Percentiles rank a stretch among this genome's conserved stretches.
phyloP scores from a whole-genome alignment of 2,329 filamentous ascomycete species.

The Aspergillus tubingensis region DNA sequence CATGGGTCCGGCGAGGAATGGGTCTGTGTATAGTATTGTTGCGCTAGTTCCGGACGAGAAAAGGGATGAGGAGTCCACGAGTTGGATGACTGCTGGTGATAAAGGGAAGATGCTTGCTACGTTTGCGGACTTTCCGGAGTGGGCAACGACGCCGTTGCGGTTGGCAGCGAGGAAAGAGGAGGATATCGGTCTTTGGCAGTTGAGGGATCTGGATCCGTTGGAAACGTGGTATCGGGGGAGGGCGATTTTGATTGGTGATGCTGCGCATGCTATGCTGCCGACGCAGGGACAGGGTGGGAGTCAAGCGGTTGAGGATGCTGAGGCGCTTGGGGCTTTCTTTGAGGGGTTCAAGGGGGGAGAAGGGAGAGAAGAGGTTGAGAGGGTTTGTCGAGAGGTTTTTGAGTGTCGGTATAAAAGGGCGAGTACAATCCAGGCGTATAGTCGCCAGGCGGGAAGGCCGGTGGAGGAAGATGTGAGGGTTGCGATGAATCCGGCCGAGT shows the following conservation, averaged over 20 bases:
- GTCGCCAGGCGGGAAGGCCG: slow-evolving; percentile 6
- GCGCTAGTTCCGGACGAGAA: slow-evolving; percentile 46
- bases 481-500: slow-evolving; percentile 32
- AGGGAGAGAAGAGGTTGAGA: not conserved
- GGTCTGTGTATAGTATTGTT: slow-evolving; percentile 47
- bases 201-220: slow-evolving; percentile 31
- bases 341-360: not conserved
- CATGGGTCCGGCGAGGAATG: slow-evolving; percentile 49
- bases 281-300: slow-evolving; percentile 48
- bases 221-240: slow-evolving; percentile 17
- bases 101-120: slow-evolving; percentile 13
- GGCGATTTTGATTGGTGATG: slow-evolving; percentile 39
- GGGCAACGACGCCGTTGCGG: slow-evolving; percentile 3
- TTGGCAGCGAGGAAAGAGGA: not conserved
- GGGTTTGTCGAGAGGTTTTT: not conserved
- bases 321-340: slow-evolving; percentile 22
- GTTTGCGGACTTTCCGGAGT: slow-evolving; percentile 12
- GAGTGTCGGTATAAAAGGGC: slow-evolving; percentile 7
- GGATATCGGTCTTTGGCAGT: slow-evolving; percentile 24
- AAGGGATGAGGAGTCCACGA: slow-evolving; percentile 5
- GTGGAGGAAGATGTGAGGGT: slow-evolving; percentile 15
- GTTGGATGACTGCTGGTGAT: slow-evolving; percentile 11
- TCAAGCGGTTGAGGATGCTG: slow-evolving; percentile 47
- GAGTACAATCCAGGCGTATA: slow-evolving; percentile 11
- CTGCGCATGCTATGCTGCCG: slow-evolving; percentile 44